These are phyloP conservation scores for Starmerella bacillaris DNA, from an alignment of 805 yeast species.

Conservation along the genomic window DNA sequence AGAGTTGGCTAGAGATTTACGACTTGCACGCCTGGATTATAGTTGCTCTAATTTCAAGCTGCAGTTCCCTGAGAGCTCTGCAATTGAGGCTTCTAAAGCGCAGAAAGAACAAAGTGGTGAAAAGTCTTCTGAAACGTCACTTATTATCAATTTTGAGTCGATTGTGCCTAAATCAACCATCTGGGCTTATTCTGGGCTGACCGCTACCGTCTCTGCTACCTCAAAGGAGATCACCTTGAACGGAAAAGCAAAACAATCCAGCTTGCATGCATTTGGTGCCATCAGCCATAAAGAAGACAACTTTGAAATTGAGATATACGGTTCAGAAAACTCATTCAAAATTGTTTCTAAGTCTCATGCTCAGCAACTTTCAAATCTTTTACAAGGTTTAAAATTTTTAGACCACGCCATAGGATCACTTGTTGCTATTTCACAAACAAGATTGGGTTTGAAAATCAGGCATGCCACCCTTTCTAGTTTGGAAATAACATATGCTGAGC, in stretches of 20 bases:
- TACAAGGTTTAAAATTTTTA: constrained; percentile 5
- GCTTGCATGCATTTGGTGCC: constrained; percentile 8
- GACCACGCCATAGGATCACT: constrained; percentile 15
- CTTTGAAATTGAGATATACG: constrained; percentile 5
- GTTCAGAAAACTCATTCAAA: constrained; percentile 7
- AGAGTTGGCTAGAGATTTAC: constrained; percentile 20
- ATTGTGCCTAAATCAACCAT: constrained; percentile 7
- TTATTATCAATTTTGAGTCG: constrained; percentile 12
- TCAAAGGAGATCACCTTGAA: constrained; percentile 6
- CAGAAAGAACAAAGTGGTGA: constrained; percentile 4
- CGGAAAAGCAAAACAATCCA: constrained; percentile 9
- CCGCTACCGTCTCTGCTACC: constrained; percentile 10
- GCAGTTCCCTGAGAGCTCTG: too few relatives aligned
- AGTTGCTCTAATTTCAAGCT: constrained; percentile 4
- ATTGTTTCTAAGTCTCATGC: constrained; percentile 1
- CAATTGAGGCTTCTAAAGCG: too few relatives aligned
- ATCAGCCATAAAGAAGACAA: neutral
- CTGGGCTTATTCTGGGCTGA: constrained; percentile 18
- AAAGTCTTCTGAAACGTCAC: too few relatives aligned
- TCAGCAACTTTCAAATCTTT: constrained; percentile 5
- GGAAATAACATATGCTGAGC: constrained; percentile 13
- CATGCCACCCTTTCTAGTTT: constrained; percentile 12
- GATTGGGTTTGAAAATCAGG: constrained; percentile 10
- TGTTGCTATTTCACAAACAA: constrained; percentile 8
- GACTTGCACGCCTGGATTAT: constrained; percentile 15